Evolutionary conservation across 495 filamentous ascomycete species (phyloP).

Genomic region (Xeromyces bisporus): DNA sequence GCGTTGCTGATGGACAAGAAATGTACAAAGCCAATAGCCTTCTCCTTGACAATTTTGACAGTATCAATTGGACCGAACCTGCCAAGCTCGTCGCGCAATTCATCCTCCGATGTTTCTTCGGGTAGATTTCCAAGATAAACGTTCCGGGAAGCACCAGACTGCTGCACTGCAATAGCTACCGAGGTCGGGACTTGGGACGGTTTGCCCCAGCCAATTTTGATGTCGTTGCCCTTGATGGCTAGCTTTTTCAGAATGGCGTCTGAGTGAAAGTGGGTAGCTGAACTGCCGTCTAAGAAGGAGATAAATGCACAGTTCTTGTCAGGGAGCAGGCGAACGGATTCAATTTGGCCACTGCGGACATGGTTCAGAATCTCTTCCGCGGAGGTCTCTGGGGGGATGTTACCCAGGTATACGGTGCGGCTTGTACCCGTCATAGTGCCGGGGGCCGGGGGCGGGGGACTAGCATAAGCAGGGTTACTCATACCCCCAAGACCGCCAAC

Average conservation of each 20-base stretch:
- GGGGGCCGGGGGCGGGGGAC: constrained; percentile 49
- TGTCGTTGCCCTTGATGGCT: constrained; percentile 92
- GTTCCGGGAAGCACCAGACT: constrained; percentile 94
- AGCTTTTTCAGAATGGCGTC: constrained; percentile 99
- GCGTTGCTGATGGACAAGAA: constrained; percentile 96
- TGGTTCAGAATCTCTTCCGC: constrained; percentile 96
- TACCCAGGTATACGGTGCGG: constrained; percentile 91
- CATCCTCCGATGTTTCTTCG: constrained; percentile 79
- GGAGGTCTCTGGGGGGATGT: constrained; percentile 94
- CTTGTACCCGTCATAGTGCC: constrained; percentile 80
- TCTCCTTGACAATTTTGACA: constrained; percentile 94
- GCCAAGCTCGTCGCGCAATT: constrained; percentile 83
- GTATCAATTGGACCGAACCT: constrained; percentile 96
- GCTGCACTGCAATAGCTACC: constrained; percentile 87
- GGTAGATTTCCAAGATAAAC: constrained; percentile 91
- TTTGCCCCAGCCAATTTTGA: constrained; percentile 99
- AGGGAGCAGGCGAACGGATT: constrained; percentile 85
- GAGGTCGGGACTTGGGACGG: constrained; percentile 96
- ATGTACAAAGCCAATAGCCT: constrained; percentile 95
- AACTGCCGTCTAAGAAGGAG: constrained; percentile 91
- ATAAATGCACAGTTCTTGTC: constrained; percentile 99
- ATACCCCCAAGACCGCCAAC: constrained; percentile 53
- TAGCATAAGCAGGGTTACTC: constrained; percentile 38
- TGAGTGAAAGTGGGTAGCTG: constrained; percentile 96
- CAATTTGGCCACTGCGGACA: constrained; percentile 93